phyloP scores from a whole-genome alignment of 768 basidiomycete species.

The Sarcomyxa edulis region DNA sequence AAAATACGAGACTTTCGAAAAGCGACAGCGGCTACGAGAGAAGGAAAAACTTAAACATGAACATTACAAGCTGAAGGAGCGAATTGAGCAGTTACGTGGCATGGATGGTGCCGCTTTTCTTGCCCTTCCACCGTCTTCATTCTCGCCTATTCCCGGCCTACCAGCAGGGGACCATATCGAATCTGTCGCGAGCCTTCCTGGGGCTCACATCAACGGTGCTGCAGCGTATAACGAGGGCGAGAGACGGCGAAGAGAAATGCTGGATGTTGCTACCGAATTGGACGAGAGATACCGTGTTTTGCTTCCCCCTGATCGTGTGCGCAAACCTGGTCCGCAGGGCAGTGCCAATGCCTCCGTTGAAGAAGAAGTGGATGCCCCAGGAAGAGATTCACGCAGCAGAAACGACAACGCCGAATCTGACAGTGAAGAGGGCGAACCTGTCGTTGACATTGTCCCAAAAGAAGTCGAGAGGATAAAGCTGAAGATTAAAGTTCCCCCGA shows the following conservation, averaged over 20 bases:
- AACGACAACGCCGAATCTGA: conserved; percentile 25
- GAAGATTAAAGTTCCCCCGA: conserved; percentile 28
- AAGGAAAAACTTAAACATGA: conserved; percentile 91
- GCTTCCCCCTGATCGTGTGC: conserved; percentile 55
- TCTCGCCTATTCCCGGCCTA: conserved; percentile 33
- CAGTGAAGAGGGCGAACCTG: conserved; percentile 11
- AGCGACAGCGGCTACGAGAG: conserved; percentile 78
- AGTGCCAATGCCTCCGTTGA: conserved; percentile 15
- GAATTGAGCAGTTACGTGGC: conserved; percentile 74
- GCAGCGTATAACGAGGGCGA: conserved; percentile 58
- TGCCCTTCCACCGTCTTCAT: conserved; percentile 50
- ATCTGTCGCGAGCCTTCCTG: conserved; percentile 19
- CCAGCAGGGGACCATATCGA: conserved; percentile 21
- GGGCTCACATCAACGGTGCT: conserved; percentile 29
- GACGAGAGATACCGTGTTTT: conserved; percentile 75
- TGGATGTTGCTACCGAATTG: conserved; percentile 57
- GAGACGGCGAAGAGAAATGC: conserved; percentile 67
- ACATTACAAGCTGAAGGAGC: conserved; percentile 86
- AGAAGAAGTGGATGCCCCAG: conserved; percentile 14
- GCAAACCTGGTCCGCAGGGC: conserved; percentile 10
- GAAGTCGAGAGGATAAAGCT: conserved; percentile 30
- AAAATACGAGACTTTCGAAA: conserved; percentile 84
- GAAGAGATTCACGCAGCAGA: conserved; percentile 12
- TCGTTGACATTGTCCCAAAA: conserved; percentile 17
- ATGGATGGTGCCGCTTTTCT: conserved; percentile 75